Percentiles rank a stretch among this genome's conserved stretches.
These are phyloP conservation scores for Heliosperma pusillum DNA, from an alignment of 148 eudicot genomes.

Conservation along the genomic window DNA sequence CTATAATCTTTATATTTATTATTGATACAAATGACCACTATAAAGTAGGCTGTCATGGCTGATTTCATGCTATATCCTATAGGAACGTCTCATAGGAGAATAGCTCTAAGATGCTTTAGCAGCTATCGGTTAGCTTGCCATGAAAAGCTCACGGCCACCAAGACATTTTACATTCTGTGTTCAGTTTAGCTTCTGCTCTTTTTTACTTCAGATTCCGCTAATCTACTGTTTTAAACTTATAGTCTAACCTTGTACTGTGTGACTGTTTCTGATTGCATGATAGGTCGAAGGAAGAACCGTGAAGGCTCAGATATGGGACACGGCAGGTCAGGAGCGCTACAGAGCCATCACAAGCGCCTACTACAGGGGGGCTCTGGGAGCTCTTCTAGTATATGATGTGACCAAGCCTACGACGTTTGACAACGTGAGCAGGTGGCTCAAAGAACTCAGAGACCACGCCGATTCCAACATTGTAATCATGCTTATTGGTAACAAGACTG, in stretches of 20 bases:
- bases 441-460: slow-evolving; percentile 19
- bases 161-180: neutral
- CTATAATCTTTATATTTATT: too few relatives aligned
- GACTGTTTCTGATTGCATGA: neutral
- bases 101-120: too few relatives aligned
- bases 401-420: slow-evolving; percentile 18
- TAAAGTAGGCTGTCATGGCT: too few relatives aligned
- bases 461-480: slow-evolving; percentile 19
- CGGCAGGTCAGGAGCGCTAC: slow-evolving; percentile 20
- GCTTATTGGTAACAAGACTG: slow-evolving; percentile 22
- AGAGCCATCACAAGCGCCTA: slow-evolving; percentile 18
- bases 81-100: too few relatives aligned
- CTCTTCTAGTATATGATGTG: slow-evolving; percentile 14
- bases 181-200: neutral
- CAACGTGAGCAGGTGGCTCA: slow-evolving; percentile 17
- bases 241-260: too few relatives aligned
- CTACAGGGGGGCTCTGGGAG: slow-evolving; percentile 19
- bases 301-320: slow-evolving; percentile 23
- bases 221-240: too few relatives aligned
- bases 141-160: too few relatives aligned
- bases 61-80: too few relatives aligned
- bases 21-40: too few relatives aligned
- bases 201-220: neutral
- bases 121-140: too few relatives aligned
- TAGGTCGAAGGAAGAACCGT: slow-evolving; percentile 22